Evolutionary conservation across 345 rosid species (phyloP).

Genomic region (Excoecaria cochinchinensis): DNA sequence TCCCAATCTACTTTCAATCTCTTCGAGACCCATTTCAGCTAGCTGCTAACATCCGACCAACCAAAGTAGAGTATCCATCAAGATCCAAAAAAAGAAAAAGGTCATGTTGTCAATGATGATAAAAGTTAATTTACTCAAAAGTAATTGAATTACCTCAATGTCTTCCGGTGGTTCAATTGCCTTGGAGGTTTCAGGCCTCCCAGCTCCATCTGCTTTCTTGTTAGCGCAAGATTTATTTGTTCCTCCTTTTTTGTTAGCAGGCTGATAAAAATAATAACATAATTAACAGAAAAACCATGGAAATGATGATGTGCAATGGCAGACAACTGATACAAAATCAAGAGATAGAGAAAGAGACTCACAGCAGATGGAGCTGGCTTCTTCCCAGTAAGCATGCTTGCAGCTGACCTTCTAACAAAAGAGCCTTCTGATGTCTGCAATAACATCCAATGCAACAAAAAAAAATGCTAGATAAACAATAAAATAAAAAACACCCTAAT

Average conservation of each 20-base stretch:
- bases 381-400: slow-evolving; percentile 96
- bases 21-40: too few relatives aligned
- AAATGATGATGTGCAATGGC: neutral
- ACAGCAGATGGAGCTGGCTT: slow-evolving; percentile 70
- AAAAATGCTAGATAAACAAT: too few relatives aligned
- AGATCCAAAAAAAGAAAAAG: too few relatives aligned
- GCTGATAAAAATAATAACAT: slow-evolving; percentile 38
- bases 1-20: too few relatives aligned
- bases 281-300: slow-evolving; percentile 13
- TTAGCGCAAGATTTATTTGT: slow-evolving; percentile 54
- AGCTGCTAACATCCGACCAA: too few relatives aligned
- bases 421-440: slow-evolving; percentile 67
- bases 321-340: slow-evolving; percentile 7
- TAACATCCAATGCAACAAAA: too few relatives aligned
- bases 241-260: slow-evolving; percentile 63
- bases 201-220: slow-evolving; percentile 79
- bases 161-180: too few relatives aligned
- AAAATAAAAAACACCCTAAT: too few relatives aligned
- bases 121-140: too few relatives aligned
- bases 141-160: too few relatives aligned
- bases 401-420: slow-evolving; percentile 81
- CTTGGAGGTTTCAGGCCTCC: slow-evolving; percentile 58
- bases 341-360: slow-evolving; percentile 24
- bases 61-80: too few relatives aligned
- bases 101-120: too few relatives aligned